Percentiles rank a stretch among this genome's conserved stretches.
These are phyloP conservation scores for Stramenopiles sp. DNA, from an alignment of 352 stramenopile genomes.

Conservation along the genomic window DNA sequence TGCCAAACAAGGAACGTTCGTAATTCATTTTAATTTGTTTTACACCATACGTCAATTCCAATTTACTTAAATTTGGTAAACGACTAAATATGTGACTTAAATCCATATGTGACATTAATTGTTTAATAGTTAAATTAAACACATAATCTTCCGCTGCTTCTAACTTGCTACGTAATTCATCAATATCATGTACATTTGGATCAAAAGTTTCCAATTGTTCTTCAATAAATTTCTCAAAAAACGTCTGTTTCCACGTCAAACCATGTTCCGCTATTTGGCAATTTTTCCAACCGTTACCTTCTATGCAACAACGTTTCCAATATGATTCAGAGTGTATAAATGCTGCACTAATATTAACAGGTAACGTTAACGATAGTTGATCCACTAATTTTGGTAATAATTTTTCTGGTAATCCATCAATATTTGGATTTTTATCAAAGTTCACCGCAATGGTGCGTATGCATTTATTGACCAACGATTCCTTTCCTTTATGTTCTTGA, in stretches of 20 bases:
- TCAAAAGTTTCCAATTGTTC: constrained; percentile 52
- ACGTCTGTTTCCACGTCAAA: constrained; percentile 78
- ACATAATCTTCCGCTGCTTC: constrained; percentile 55
- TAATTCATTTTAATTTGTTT: constrained; percentile 80
- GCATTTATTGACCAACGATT: constrained; percentile 23
- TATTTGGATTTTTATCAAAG: constrained; percentile 33
- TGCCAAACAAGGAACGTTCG: constrained; percentile 74
- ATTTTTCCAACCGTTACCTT: constrained; percentile 59
- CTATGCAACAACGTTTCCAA: constrained; percentile 67
- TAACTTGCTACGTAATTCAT: constrained; percentile 41
- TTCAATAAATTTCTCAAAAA: constrained; percentile 42
- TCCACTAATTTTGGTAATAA: constrained; percentile 54
- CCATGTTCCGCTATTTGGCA: constrained; percentile 63
- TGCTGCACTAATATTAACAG: constrained; percentile 43
- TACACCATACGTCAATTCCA: constrained; percentile 57
- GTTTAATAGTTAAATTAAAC: constrained; percentile 59
- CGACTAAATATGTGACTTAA: constrained; percentile 51
- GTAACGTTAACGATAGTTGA: constrained; percentile 47
- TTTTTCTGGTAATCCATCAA: constrained; percentile 40
- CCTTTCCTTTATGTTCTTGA: constrained; percentile 10
- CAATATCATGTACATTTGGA: constrained; percentile 14
- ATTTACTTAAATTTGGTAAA: constrained; percentile 59
- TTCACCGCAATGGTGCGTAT: constrained; percentile 26
- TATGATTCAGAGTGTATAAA: constrained; percentile 76
- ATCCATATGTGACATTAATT: constrained; percentile 64